phyloP scores from a whole-genome alignment of 1,284 basidiomycete genomes.

The Puccinia polysora region DNA sequence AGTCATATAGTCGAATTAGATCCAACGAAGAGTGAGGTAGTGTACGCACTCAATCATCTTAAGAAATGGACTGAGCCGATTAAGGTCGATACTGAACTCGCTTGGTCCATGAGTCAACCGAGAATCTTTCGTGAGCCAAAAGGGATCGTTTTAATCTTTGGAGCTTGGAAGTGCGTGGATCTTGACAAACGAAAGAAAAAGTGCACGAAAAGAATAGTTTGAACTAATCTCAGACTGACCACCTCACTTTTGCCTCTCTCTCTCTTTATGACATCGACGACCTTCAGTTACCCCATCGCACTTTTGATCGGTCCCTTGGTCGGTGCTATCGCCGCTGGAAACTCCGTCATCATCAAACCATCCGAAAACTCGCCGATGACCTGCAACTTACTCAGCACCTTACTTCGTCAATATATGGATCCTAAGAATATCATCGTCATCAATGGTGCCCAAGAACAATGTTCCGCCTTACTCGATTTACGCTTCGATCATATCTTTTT shows the following conservation, averaged over 20 bases:
- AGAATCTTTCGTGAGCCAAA: constrained; percentile 53
- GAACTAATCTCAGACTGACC: no score
- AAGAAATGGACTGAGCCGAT: constrained; percentile 53
- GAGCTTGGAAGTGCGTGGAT: constrained; percentile 53
- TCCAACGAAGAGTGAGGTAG: constrained; percentile 51
- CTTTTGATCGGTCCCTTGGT: constrained; percentile 53
- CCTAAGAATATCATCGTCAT: constrained; percentile 50
- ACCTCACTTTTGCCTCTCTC: no score
- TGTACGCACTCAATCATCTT: constrained; percentile 50
- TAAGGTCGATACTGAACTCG: constrained; percentile 49
- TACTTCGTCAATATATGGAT: constrained; percentile 54
- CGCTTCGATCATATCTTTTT: constrained; percentile 55
- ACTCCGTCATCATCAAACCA: constrained; percentile 52
- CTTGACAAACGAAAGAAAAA: no score
- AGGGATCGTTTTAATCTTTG: constrained; percentile 53
- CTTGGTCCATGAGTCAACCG: constrained; percentile 51
- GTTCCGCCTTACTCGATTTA: constrained; percentile 52
- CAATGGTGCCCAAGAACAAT: constrained; percentile 53
- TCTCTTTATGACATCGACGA: no score
- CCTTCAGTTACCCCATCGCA: constrained; percentile 29
- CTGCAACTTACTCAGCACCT: constrained; percentile 51
- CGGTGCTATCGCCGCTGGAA: constrained; percentile 54
- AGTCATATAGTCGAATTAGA: constrained; percentile 52
- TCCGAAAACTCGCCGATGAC: constrained; percentile 52
- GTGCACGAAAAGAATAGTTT: no score